phyloP scores from a whole-genome alignment of 345 rosid species.

The Salix caprea region DNA sequence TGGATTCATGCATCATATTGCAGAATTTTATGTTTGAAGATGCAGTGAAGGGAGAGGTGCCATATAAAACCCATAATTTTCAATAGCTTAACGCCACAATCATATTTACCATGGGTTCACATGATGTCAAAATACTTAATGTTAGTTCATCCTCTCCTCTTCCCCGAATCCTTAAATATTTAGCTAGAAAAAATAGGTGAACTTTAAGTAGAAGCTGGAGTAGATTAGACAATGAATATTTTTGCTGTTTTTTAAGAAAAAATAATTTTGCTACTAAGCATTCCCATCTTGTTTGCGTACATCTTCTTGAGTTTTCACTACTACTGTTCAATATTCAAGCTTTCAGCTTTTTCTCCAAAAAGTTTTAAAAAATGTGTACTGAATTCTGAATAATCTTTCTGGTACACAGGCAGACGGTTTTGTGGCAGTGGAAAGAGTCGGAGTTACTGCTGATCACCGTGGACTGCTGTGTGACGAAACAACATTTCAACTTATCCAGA shows the following conservation, averaged over 20 bases:
- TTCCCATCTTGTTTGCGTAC: neutral
- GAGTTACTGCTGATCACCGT: constrained; percentile 57
- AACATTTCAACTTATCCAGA: constrained; percentile 50
- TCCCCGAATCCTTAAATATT: too few relatives aligned
- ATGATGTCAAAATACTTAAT: too few relatives aligned
- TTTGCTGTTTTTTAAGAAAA: neutral
- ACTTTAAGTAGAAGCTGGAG: too few relatives aligned
- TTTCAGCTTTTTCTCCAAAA: neutral
- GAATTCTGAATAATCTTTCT: neutral
- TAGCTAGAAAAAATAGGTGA: too few relatives aligned
- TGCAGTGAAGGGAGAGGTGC: too few relatives aligned
- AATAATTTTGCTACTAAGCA: neutral
- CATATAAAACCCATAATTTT: too few relatives aligned
- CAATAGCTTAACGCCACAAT: too few relatives aligned
- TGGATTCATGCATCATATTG: too few relatives aligned
- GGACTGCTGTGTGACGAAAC: constrained; percentile 48
- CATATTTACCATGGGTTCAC: too few relatives aligned
- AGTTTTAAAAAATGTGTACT: neutral
- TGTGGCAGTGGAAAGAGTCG: constrained; percentile 56
- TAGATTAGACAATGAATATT: too few relatives aligned
- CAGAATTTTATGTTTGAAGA: too few relatives aligned
- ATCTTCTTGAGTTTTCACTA: neutral
- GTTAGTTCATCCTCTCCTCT: too few relatives aligned
- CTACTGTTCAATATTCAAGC: neutral
- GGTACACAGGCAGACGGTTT: constrained; percentile 60